phyloP scores from a whole-genome alignment of 2,329 filamentous ascomycete species.

The Pseudofabraea citricarpa region DNA sequence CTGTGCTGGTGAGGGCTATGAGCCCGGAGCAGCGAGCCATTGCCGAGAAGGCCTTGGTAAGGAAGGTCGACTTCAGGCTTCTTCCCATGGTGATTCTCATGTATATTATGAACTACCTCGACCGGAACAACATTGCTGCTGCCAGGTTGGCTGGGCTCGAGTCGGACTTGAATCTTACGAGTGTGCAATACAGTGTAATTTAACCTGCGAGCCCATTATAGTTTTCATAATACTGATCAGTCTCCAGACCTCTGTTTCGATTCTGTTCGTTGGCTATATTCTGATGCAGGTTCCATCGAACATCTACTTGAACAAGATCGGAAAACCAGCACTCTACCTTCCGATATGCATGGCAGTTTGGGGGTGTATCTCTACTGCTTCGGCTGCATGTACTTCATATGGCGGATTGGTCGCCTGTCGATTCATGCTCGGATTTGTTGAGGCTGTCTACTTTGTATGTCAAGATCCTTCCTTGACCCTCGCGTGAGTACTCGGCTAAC shows the following conservation, averaged over 20 bases:
- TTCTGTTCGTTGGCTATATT: slow-evolving; percentile 41
- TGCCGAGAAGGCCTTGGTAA: slow-evolving; percentile 5
- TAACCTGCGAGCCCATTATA: no score
- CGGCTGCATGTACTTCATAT: slow-evolving; percentile 31
- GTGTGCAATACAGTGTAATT: slow-evolving; percentile 16
- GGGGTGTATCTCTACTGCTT: slow-evolving; percentile 28
- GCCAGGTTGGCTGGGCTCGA: slow-evolving; percentile 36
- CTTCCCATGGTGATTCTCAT: slow-evolving; percentile 29
- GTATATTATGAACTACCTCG: slow-evolving; percentile 37
- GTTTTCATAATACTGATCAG: not conserved
- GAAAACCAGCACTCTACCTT: slow-evolving; percentile 24
- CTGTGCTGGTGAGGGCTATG: slow-evolving; percentile 22
- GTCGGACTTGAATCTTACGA: slow-evolving; percentile 33
- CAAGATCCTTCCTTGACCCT: no score
- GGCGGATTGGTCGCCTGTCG: slow-evolving; percentile 29
- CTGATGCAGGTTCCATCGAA: slow-evolving; percentile 34
- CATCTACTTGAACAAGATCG: slow-evolving; percentile 21
- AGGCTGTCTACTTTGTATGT: slow-evolving; percentile 13
- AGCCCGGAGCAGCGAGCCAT: slow-evolving; percentile 39
- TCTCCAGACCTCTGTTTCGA: slow-evolving; percentile 35
- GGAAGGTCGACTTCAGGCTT: slow-evolving; percentile 27
- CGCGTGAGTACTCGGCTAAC: not conserved
- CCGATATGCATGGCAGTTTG: slow-evolving; percentile 26
- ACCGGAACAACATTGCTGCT: slow-evolving; percentile 32
- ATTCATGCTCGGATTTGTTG: slow-evolving; percentile 25